Base-by-base conservation (phyloP, 176 grass and related monocot species). In the Chloris gayana region DNA sequence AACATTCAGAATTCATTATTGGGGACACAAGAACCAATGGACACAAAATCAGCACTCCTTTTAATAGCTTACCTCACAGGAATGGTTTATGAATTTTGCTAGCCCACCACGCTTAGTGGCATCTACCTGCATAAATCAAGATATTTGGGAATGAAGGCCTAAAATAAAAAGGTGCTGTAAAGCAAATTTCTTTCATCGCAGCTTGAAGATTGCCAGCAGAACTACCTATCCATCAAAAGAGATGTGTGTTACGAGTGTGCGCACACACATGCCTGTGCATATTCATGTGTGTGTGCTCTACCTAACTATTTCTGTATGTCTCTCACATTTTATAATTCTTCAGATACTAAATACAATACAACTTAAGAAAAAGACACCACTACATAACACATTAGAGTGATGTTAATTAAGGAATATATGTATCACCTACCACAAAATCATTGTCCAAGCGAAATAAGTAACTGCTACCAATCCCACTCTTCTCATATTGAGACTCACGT, bases 21-120 rank as follows among this genome's bases (percentile, higher is more conserved):
- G 35, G 35, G 3, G 35, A 4, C 35, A 37, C 35, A 6, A 4
- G 6, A 37, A 37, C 35, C 35, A 37, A 37, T 37, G 6, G 35
- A 37, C 35, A 37, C 35, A 37, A 37, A 37, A 37, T 4, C 35
- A 4, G 35, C 35, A 37, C 35, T 37, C 35, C 6, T 4, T 37
- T 37, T 37, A 37, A 6, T 37, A 37, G 35, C 57, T 85, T 94
- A 98, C 95, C 38, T 98, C 92, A 71, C 95, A 98, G 15, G 95
- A 98, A 83, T 98, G 95, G 67, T 98, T 98, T 75, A 98, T 93
- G 74, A 98, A 98, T 82, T 92, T 98, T 85, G 95, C 95, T 82
- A 98, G 78, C 50, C 95, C 95, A 62, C 92, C 95, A 67, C 92
- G 72, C 84, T 98, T 95, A 56, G 95, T 98, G 69, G 95, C 92